phyloP scores from a whole-genome alignment of 2,329 filamentous ascomycete genomes.

The Epichloe scottii region DNA sequence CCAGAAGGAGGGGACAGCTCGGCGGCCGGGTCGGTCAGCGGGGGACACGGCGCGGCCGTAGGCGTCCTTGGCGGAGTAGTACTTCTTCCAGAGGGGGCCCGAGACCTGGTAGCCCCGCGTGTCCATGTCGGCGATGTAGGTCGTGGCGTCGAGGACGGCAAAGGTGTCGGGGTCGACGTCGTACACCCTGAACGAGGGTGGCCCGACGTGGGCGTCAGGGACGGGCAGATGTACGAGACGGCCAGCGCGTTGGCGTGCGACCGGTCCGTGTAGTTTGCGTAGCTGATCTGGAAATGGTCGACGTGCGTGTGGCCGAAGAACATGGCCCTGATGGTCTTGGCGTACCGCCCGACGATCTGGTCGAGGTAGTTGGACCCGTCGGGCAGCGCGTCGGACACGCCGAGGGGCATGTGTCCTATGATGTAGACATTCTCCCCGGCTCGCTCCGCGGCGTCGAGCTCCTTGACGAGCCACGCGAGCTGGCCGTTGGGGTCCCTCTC shows the following conservation, averaged over 20 bases:
- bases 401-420: conserved; percentile 43
- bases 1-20: conserved; percentile 44
- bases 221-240: conserved; percentile 39
- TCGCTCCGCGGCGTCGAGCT: conserved; percentile 39
- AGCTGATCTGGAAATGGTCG: conserved; percentile 44
- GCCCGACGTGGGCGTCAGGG: conserved; percentile 39
- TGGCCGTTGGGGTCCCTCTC: conserved; percentile 35
- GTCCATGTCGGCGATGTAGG: conserved; percentile 40
- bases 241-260: conserved; percentile 29
- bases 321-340: conserved; percentile 38
- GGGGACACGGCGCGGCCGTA: conserved; percentile 34
- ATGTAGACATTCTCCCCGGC: conserved; percentile 40
- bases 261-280: conserved; percentile 31
- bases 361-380: conserved; percentile 39
- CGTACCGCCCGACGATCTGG: conserved; percentile 38
- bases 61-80: conserved; percentile 41
- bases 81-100: conserved; percentile 36
- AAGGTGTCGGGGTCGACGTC: conserved; percentile 43
- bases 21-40: conserved; percentile 20
- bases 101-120: conserved; percentile 26
- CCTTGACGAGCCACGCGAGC: conserved; percentile 37
- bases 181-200: conserved; percentile 44
- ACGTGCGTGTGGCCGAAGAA: conserved; percentile 46
- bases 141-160: conserved; percentile 37
- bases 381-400: conserved; percentile 35